Conservation (phyloP, 73 alveolate genomes). For the Tetrahymena elliotti region DNA sequence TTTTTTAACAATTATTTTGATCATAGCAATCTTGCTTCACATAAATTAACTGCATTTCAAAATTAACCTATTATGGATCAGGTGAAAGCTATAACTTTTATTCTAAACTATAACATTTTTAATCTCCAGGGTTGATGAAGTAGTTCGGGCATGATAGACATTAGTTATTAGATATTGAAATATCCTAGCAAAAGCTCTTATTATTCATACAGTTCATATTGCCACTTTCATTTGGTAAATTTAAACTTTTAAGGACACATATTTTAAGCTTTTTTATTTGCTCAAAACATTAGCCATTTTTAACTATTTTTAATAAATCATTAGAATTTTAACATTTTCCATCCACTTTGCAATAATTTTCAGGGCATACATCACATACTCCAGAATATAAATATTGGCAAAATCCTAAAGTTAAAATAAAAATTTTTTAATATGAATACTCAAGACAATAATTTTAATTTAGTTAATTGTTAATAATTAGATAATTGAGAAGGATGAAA, state of each 20-base stretch:
- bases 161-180: not conserved
- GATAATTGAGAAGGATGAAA: not conserved
- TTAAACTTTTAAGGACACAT: not conserved
- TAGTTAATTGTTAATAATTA: not conserved
- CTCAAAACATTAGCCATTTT: not conserved
- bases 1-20: not conserved
- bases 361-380: not conserved
- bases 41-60: not conserved
- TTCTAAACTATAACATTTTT: not conserved
- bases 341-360: not conserved
- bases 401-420: not conserved
- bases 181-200: not conserved
- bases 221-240: not conserved
- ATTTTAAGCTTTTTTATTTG: not conserved
- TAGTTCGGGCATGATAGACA: not conserved
- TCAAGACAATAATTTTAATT: no score
- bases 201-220: not conserved
- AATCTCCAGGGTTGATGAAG: not conserved
- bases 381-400: not conserved
- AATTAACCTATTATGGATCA: not conserved
- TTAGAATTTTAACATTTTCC: not conserved
- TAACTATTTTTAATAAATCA: not conserved
- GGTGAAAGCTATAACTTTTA: not conserved
- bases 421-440: no score
- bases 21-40: not conserved